Conservation (phyloP, 2,329 filamentous ascomycete genomes). For the Mariannaea sp. region DNA sequence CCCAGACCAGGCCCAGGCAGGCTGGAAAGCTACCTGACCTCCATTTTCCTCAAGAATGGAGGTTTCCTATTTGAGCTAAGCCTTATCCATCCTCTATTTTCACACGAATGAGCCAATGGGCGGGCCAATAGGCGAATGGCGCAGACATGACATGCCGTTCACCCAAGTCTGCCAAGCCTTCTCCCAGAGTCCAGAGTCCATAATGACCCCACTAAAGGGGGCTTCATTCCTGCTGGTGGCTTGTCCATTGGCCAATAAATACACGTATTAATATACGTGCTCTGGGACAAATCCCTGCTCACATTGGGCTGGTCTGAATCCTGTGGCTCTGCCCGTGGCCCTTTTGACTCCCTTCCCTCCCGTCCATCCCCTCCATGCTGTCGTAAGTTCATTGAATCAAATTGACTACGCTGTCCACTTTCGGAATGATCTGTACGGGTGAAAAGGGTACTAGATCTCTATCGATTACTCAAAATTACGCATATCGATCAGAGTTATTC, state of each 20-base stretch:
- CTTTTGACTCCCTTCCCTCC: no score
- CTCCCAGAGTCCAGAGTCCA: no score
- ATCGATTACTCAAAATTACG: not conserved
- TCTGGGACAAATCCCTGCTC: not conserved
- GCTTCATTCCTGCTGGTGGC: not conserved
- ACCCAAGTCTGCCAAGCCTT: not conserved
- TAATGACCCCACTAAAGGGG: not conserved
- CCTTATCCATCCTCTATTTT: not conserved
- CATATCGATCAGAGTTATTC: not conserved
- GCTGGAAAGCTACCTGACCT: no score
- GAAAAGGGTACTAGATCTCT: no score
- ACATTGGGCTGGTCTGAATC: not conserved
- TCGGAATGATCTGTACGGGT: no score
- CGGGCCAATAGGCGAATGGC: no score
- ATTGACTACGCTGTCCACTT: no score
- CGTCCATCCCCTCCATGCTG: no score
- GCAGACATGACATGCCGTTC: no score
- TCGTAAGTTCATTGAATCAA: no score
- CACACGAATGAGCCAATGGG: not conserved
- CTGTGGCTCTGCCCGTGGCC: no score
- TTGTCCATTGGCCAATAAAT: not conserved
- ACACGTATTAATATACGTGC: not conserved
- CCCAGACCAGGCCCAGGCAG: no score
- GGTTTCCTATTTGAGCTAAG: not conserved
- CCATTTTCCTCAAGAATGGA: not conserved